Base-by-base conservation (phyloP, 225 moss, liverwort and hornwort species). In the Neckera pumila region DNA sequence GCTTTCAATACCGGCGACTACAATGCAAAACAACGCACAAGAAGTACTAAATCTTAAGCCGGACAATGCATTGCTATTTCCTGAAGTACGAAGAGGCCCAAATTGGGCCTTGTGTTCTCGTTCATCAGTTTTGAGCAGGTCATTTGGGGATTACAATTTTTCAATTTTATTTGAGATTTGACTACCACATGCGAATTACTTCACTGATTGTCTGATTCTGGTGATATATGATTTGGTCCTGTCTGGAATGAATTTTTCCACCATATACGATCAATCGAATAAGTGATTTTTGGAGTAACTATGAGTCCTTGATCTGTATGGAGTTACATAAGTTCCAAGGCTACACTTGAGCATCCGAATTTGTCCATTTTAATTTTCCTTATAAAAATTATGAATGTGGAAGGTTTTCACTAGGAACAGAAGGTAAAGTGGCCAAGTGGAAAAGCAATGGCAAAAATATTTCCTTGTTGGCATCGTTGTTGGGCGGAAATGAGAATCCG, bases 1-100 rank as follows among this genome's bases (percentile, higher is more conserved):
- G 95, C 96, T 40, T 98, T 98, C 89, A 98, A 97, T 64, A 89
- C 86, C 36, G 97, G 97, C 25, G 93, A 98, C 19, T 95, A 96
- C 75, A 91, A 93, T 93, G 79, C 95, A 93, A 78, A 89, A 91
- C 75, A 95, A 89, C 85, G 95, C 97, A 73, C 92, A 95, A 87
- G 94, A 94, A 95, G 97, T 93, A 90, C 62, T 51, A 40, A 70
- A 47, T 25, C 28, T 57, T 59, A 18, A 80, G 79, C 67, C 19
- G 43, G 56, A 28, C 66, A 49, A 47, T 85, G 11, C 20, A 77
- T 82, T 88, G 22, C 49, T 36, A 66, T 82, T 45, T 27, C 82
- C 27, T 82, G 33, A 62, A 62, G 60, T 18, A 28, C 40, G 11
- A 80, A 16, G 40, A 80, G 28, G 80, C 80, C 18, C 42, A 13